Percentiles rank a stretch among this genome's conserved stretches.
These are phyloP conservation scores for Botrytis pseudocinerea DNA, from an alignment of 2,329 filamentous ascomycete genomes.

Conservation along the genomic window DNA sequence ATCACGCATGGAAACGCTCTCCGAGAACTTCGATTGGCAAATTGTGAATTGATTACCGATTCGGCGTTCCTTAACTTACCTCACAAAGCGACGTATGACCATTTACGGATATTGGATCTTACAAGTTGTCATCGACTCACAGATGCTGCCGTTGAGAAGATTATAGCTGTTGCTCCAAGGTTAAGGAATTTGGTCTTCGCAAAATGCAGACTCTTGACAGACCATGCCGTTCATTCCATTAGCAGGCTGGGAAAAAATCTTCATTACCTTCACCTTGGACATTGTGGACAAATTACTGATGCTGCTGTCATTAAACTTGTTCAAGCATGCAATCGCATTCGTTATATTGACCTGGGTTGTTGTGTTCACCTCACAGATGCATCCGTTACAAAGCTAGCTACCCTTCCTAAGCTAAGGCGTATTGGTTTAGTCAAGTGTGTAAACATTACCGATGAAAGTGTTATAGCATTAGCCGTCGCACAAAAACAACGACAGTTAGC, in stretches of 20 bases:
- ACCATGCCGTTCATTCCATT: constrained; percentile 83
- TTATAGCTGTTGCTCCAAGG: constrained; percentile 81
- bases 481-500: constrained; percentile 14
- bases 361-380: constrained; percentile 84
- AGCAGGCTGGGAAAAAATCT: constrained; percentile 90
- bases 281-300: constrained; percentile 90
- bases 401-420: constrained; percentile 86
- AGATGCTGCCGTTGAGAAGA: constrained; percentile 84
- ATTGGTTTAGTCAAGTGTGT: constrained; percentile 95
- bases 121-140: constrained; percentile 84
- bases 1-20: constrained; percentile 76
- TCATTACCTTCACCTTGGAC: constrained; percentile 93
- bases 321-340: constrained; percentile 83
- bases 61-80: constrained; percentile 82
- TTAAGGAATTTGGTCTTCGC: constrained; percentile 90
- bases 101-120: constrained; percentile 88
- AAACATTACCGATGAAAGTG: constrained; percentile 85
- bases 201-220: constrained; percentile 92
- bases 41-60: constrained; percentile 83
- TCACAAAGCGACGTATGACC: constrained; percentile 70
- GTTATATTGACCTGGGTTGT: constrained; percentile 97
- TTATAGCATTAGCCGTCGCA: constrained; percentile 72
- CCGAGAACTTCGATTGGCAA: constrained; percentile 85
- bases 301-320: constrained; percentile 82
- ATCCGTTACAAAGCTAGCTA: constrained; percentile 80